These are phyloP conservation scores for Cynanchum wilfordii DNA, from an alignment of 257 asterid species.

Conservation along the genomic window DNA sequence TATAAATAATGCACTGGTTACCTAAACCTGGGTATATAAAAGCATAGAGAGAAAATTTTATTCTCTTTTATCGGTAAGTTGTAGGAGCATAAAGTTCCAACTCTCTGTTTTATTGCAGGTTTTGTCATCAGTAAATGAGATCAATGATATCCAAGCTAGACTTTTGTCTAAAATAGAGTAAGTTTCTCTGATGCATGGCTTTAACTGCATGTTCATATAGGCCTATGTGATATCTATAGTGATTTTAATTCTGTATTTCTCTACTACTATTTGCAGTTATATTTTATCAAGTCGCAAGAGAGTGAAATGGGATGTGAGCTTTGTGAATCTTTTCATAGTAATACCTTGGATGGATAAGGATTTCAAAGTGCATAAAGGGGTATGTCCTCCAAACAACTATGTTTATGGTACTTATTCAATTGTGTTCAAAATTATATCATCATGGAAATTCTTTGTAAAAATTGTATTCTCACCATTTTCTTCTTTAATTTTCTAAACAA, in stretches of 20 bases:
- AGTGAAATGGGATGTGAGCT: conserved; percentile 60
- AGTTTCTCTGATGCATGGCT: conserved; percentile 19
- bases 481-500: background rate
- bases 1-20: background rate
- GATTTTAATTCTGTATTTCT: background rate
- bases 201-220: background rate
- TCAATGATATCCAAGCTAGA: conserved; percentile 54
- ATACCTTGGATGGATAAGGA: conserved; percentile 47
- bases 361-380: conserved; percentile 43
- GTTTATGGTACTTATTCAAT: background rate
- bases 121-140: conserved; percentile 61
- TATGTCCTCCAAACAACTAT: conserved; percentile 18
- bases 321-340: conserved; percentile 36
- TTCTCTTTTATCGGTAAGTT: conserved; percentile 5
- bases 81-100: background rate
- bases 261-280: conserved; percentile 45
- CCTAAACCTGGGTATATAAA: background rate
- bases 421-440: background rate
- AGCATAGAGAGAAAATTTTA: background rate
- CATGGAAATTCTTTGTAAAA: background rate
- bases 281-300: conserved; percentile 62
- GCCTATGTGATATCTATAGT: background rate
- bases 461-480: background rate
- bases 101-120: conserved; percentile 44
- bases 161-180: conserved; percentile 76